A percentile compares a stretch with the other conserved stretches of the same genome.
These are phyloP conservation scores for Yamadazyma paraphyllophila DNA, from an alignment of 805 yeast species.

Conservation along the genomic window DNA sequence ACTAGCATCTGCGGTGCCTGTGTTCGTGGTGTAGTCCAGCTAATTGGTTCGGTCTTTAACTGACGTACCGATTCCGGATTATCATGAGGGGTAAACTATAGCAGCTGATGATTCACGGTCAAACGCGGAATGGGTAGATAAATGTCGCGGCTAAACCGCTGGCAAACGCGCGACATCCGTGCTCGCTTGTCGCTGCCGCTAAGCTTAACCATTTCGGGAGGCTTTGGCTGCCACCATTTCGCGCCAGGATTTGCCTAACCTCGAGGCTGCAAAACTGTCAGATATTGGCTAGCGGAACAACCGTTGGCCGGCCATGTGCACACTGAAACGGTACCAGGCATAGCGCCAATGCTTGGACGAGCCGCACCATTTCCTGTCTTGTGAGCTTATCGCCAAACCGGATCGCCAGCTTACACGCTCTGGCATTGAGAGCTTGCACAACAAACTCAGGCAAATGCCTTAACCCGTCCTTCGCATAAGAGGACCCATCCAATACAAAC, in stretches of 20 bases:
- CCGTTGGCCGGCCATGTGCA: constrained; percentile 83
- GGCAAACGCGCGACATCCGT: background rate
- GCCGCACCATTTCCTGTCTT: constrained; percentile 38
- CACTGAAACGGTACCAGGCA: constrained; percentile 72
- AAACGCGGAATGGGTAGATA: background rate
- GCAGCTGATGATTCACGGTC: constrained; percentile 1
- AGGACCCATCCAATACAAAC: background rate
- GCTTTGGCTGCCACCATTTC: too few species aligned
- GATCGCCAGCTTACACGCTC: constrained; percentile 67
- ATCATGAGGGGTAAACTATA: constrained; percentile 2
- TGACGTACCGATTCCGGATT: background rate
- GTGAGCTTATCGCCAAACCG: constrained; percentile 65
- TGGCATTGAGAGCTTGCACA: constrained; percentile 50
- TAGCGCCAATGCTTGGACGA: constrained; percentile 40
- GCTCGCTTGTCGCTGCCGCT: background rate
- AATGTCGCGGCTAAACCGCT: constrained; percentile 14
- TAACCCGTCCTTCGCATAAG: too few species aligned
- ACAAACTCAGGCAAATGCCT: constrained; percentile 48
- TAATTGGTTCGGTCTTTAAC: constrained; percentile 3
- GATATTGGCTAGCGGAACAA: constrained; percentile 43
- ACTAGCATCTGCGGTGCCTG: background rate
- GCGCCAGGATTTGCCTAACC: too few species aligned
- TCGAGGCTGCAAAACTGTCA: background rate
- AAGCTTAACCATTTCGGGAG: too few species aligned
- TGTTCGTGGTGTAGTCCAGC: background rate